Conservation (phyloP, 352 stramenopile species). For the Elongisporangium anandrum region DNA sequence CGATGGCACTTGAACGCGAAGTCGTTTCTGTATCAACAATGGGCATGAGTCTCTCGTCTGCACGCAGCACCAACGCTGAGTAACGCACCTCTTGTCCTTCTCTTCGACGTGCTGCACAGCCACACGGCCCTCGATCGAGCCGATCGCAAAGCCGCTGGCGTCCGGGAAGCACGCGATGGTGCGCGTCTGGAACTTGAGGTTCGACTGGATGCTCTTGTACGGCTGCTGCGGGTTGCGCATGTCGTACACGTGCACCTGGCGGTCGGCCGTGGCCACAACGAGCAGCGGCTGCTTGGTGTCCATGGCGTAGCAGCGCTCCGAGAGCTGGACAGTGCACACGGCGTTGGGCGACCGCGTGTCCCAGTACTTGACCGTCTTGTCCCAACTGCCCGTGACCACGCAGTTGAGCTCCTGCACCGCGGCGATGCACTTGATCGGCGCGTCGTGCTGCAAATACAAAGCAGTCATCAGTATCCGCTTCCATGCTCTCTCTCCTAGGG, state of each 20-base stretch:
- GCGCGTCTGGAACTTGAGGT: conserved; percentile 87
- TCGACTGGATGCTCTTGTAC: conserved; percentile 79
- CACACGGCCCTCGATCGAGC: conserved; percentile 89
- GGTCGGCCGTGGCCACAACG: conserved; percentile 92
- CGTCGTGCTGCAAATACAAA: conserved; percentile 79
- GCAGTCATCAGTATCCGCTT: not conserved
- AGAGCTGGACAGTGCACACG: conserved; percentile 88
- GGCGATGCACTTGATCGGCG: conserved; percentile 87
- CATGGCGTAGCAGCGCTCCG: conserved; percentile 93
- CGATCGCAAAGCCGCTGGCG: conserved; percentile 82
- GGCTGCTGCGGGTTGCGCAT: conserved; percentile 85
- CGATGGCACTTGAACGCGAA: conserved; percentile 94
- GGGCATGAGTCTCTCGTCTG: not conserved
- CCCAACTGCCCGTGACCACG: conserved; percentile 93
- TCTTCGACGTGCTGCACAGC: conserved; percentile 89
- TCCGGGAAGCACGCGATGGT: conserved; percentile 89
- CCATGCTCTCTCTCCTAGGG: not conserved
- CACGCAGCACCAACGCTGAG: not conserved
- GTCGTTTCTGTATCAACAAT: conserved; percentile 40
- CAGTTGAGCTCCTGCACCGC: conserved; percentile 84
- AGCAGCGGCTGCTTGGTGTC: conserved; percentile 92
- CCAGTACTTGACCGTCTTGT: conserved; percentile 97
- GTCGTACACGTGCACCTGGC: conserved; percentile 85
- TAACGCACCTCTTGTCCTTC: conserved; percentile 54
- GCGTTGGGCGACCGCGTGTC: conserved; percentile 89